Base-by-base conservation (phyloP, 139 green algal genomes). In the Limnomonas spitsbergensis region DNA sequence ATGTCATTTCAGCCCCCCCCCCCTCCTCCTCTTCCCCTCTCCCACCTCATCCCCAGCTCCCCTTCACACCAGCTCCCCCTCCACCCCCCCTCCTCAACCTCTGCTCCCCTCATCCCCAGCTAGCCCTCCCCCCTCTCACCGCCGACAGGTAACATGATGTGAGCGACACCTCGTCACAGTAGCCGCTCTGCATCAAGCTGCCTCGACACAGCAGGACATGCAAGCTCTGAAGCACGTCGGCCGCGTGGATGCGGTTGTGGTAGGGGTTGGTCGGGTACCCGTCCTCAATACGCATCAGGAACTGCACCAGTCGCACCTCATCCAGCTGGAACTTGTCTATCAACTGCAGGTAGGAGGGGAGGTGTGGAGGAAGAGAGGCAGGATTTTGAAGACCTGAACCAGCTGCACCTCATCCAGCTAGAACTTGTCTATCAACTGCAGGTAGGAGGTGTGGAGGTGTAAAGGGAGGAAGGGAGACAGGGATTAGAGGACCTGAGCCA, bases 121-220 rank as follows among this genome's bases (percentile, higher is more conserved):
- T n/a, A n/a, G n/a, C n/a, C n/a, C n/a, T n/a, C n/a, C n/a, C n/a
- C n/a, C n/a, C n/a, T n/a, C 69, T 29, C 24, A 75, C 69, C 20
- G 73, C 73, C 6, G 84, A 82, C 26, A 92, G 80, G 83, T 92
- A 90, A 61, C 84, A 84, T 3, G 80, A 78, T 4, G 88, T 71
- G 1, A 82, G 73, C 1, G 79, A 53, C 1, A 86, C 54, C n/a
- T 90, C 84, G 72, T 90, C 84, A 36, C 78, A 86, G 52, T 81
- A 84, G 0, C 69, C 76, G 31, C 78, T 53, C 14, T 66, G 32
- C 20, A 83, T 79, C 1, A 90, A 66, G 29, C 86, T 83, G 31
- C 89, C 89, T 1, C 82, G 78, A 3, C 82, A 71, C 1, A 90
- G 73, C 53, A 93, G 78, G 40, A 91, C 85, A 78, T 91, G 83